Percentiles rank a stretch among this genome's conserved stretches.
These are phyloP conservation scores for Aspergillus puulaauensis DNA, from an alignment of 2,329 filamentous ascomycete genomes.

Conservation along the genomic window DNA sequence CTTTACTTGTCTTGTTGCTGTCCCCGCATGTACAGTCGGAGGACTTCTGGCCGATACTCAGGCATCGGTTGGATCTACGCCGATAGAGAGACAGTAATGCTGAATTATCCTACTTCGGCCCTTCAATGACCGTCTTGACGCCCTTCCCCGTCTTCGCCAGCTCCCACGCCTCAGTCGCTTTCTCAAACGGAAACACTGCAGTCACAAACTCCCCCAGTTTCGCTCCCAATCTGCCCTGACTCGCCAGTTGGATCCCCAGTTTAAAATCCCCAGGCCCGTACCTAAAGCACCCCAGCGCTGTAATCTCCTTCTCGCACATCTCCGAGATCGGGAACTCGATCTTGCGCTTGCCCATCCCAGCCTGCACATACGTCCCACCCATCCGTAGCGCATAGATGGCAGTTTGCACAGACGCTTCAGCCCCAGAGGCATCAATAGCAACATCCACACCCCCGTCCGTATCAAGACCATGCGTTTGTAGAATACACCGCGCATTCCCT, in stretches of 20 bases:
- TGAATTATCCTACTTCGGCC: not conserved
- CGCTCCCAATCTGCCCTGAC: not conserved
- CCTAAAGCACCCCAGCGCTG: conserved; percentile 29
- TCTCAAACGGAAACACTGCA: conserved; percentile 28
- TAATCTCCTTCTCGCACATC: conserved; percentile 30
- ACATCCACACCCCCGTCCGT: conserved; percentile 11
- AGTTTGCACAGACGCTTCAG: conserved; percentile 42
- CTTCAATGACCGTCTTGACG: not conserved
- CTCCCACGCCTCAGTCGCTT: conserved; percentile 31
- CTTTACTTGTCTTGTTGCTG: too few relatives aligned
- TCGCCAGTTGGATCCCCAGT: too few relatives aligned
- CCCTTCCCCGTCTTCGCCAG: conserved; percentile 11
- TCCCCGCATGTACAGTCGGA: too few relatives aligned
- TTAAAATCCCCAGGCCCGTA: conserved; percentile 25
- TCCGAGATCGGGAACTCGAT: conserved; percentile 33
- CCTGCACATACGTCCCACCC: conserved; percentile 27
- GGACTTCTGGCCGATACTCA: too few relatives aligned
- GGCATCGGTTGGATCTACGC: too few relatives aligned
- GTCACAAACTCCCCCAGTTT: conserved; percentile 28
- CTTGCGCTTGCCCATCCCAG: conserved; percentile 37
- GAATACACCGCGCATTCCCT: conserved; percentile 22
- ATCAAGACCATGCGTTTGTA: not conserved
- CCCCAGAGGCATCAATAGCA: conserved; percentile 42
- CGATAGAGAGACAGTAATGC: too few relatives aligned
- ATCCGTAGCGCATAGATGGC: conserved; percentile 9